phyloP scores from a whole-genome alignment of 495 filamentous ascomycete species.

The Neurospora discreta region DNA sequence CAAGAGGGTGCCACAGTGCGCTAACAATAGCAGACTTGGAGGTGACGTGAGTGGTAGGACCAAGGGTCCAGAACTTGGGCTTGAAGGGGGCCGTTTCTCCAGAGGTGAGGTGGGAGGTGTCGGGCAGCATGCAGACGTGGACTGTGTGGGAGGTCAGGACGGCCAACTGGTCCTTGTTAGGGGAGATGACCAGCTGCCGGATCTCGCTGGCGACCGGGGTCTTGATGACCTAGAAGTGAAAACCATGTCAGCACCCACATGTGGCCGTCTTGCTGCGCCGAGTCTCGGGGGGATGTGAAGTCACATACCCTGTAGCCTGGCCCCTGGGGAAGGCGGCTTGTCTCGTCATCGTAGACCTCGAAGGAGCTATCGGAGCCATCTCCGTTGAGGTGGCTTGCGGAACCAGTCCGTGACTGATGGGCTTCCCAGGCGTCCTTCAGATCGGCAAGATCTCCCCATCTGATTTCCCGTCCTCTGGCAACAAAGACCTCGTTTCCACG shows the following conservation, averaged over 20 bases:
- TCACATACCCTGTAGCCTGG: slow-evolving; percentile 36
- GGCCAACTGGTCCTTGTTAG: slow-evolving; percentile 65
- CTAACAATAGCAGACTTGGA: slow-evolving; percentile 66
- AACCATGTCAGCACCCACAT: background rate
- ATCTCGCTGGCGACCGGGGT: slow-evolving; percentile 65
- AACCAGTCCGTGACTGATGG: slow-evolving; percentile 9
- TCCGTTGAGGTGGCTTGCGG: slow-evolving; percentile 16
- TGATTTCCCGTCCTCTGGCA: slow-evolving; percentile 71
- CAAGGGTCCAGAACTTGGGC: slow-evolving; percentile 72
- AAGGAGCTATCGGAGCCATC: slow-evolving; percentile 22
- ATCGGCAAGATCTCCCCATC: slow-evolving; percentile 69
- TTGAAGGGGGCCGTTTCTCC: slow-evolving; percentile 54
- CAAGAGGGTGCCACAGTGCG: slow-evolving; percentile 79
- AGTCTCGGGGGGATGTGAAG: background rate
- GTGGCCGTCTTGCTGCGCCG: background rate
- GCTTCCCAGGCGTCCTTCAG: slow-evolving; percentile 62
- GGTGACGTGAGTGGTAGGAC: slow-evolving; percentile 79
- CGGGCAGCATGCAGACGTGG: slow-evolving; percentile 68
- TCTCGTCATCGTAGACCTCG: slow-evolving; percentile 21
- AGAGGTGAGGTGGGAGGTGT: slow-evolving; percentile 57
- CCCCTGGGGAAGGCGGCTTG: slow-evolving; percentile 17
- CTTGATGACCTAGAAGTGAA: slow-evolving; percentile 47
- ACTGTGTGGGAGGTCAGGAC: slow-evolving; percentile 76
- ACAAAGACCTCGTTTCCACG: slow-evolving; percentile 74
- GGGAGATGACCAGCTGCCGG: slow-evolving; percentile 70